These are phyloP conservation scores for Populus tremula DNA, from an alignment of 345 rosid genomes.

Conservation along the genomic window DNA sequence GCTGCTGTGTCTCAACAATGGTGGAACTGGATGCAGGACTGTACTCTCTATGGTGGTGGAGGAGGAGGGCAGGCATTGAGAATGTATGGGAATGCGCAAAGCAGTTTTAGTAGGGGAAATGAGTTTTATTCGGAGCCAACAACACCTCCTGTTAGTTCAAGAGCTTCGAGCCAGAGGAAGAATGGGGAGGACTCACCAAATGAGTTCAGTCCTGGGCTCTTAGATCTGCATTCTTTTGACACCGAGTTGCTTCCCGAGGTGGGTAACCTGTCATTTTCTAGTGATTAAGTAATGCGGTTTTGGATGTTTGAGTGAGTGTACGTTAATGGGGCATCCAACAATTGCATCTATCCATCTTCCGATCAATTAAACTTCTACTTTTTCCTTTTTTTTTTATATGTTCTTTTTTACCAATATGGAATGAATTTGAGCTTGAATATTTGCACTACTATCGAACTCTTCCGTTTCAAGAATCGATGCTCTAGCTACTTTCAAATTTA, in stretches of 20 bases:
- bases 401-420: neutral
- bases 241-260: conserved; percentile 98
- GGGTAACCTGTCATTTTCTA: conserved; percentile 1
- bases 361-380: neutral
- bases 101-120: conserved; percentile 59
- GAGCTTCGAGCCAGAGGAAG: conserved; percentile 57
- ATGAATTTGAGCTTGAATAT: neutral
- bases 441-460: neutral
- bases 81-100: conserved; percentile 59
- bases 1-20: neutral
- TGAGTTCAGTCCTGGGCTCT: conserved; percentile 93
- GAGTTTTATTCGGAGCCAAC: conserved; percentile 71
- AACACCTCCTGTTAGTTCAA: conserved; percentile 69
- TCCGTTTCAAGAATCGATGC: neutral
- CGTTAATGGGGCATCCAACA: neutral
- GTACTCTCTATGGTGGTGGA: conserved; percentile 61
- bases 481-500: neutral
- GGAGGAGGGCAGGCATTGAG: conserved; percentile 59
- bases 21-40: conserved; percentile 53
- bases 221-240: conserved; percentile 94
- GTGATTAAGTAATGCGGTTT: neutral
- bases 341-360: neutral
- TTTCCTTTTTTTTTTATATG: neutral
- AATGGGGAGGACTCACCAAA: conserved; percentile 60
- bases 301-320: neutral